Evolutionary conservation across 495 filamentous ascomycete species (phyloP).

Genomic region (Clavariopsis aquatica): DNA sequence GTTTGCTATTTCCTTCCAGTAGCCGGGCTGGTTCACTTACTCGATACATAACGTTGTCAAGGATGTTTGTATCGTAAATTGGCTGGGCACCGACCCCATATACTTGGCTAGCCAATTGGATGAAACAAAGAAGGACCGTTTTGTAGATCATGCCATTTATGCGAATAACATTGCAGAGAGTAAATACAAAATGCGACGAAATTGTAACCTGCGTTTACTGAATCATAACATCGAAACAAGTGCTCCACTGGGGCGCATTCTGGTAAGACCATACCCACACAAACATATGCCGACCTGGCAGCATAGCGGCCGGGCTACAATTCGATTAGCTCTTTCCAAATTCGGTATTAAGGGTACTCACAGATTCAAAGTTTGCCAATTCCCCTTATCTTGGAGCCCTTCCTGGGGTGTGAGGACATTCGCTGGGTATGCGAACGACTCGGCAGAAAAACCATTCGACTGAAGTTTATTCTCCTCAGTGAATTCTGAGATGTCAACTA

Average conservation of each 20-base stretch:
- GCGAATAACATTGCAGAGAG: neutral
- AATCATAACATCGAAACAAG: conserved; percentile 4
- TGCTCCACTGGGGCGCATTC: neutral
- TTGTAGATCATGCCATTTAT: neutral
- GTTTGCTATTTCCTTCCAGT: neutral
- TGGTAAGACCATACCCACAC: conserved; percentile 3
- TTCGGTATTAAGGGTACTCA: neutral
- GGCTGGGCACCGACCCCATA: neutral
- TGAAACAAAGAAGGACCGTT: neutral
- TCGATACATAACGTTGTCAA: neutral
- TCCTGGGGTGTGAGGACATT: neutral
- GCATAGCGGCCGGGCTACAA: neutral
- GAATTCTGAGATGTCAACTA: neutral
- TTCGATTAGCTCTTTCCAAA: neutral
- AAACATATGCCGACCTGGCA: conserved; percentile 1
- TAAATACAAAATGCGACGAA: neutral
- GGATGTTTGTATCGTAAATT: neutral
- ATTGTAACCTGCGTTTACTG: neutral
- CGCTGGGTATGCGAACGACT: conserved; percentile 3
- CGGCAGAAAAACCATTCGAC: neutral
- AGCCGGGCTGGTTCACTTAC: neutral
- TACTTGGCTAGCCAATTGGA: neutral
- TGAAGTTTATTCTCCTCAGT: conserved; percentile 5
- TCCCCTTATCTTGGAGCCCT: conserved; percentile 4
- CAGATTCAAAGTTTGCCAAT: conserved; percentile 5